Evolutionary conservation across 2,329 filamentous ascomycete species (phyloP).

Genomic region (Fusarium sp.): DNA sequence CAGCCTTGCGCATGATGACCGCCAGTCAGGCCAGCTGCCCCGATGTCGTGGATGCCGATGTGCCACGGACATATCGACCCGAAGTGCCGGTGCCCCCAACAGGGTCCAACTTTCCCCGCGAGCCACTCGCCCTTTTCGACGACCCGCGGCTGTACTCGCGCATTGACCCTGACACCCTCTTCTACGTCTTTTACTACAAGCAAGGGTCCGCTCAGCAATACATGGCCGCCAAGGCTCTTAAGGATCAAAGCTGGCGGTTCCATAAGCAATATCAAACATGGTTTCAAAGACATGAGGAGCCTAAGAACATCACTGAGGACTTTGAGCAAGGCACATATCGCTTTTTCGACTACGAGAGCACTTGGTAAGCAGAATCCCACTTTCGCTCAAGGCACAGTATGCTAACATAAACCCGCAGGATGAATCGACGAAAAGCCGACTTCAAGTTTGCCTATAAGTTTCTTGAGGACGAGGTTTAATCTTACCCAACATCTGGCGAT

Average conservation of each 20-base stretch:
- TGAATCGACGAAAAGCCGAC: conserved; percentile 97
- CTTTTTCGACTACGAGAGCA: conserved; percentile 99
- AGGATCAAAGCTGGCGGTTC: conserved; percentile 98
- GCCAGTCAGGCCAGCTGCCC: conserved; percentile 80
- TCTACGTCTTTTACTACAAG: conserved; percentile 99
- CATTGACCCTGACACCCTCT: conserved; percentile 95
- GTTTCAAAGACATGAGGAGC: conserved; percentile 98
- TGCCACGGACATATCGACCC: conserved; percentile 85
- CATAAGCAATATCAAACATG: conserved; percentile 99
- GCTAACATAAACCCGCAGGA: conserved; percentile 69
- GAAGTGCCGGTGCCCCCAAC: conserved; percentile 81
- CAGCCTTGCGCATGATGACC: conserved; percentile 79
- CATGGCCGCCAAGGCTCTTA: conserved; percentile 93
- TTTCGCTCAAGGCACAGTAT: not conserved
- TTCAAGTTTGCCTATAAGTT: conserved; percentile 99
- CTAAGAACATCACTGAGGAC: conserved; percentile 98
- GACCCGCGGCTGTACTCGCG: conserved; percentile 88
- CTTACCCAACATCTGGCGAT: not conserved
- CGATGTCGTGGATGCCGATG: conserved; percentile 82
- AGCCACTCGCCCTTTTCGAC: conserved; percentile 91
- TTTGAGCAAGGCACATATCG: conserved; percentile 99
- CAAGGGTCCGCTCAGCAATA: conserved; percentile 97
- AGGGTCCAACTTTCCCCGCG: conserved; percentile 88
- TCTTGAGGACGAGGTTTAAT: conserved; percentile 87
- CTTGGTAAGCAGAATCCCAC: conserved; percentile 75